Base-by-base conservation (phyloP, 164 flowering plant genomes). In the Protea cynaroides region DNA sequence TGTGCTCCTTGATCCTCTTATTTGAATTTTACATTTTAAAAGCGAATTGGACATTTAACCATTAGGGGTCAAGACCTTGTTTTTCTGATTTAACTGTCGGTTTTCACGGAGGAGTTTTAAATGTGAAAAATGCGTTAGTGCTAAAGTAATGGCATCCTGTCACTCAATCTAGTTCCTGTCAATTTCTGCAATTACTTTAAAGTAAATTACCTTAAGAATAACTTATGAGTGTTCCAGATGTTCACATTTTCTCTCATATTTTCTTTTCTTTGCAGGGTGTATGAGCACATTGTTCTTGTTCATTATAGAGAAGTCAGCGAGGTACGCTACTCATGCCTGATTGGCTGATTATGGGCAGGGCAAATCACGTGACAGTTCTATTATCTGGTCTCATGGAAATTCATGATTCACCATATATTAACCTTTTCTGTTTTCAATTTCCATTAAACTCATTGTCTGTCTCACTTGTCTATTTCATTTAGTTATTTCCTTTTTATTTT, bases 251-350 rank as follows among this genome's bases (percentile, higher is more conserved):
- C 50, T 43, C 43, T 36, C 36, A 54, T 55, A n/a, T 46, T 8
- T 7, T 23, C 50, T 46, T 59, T 65, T 6, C 55, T 71, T 74
- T 61, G 65, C 89, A 90, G 97, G 86, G 86, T 80, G 64, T 76
- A 70, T 57, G 88, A 86, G 25, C 89, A 90, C 72, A 84, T 90
- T 69, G 97, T 86, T 67, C 90, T 90, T 43, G 97, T 90, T 65
- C 97, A 90, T 70, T 88, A 90, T 64, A 84, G 92, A 80, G 86
- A 90, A 12, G 79, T 80, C 57, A 69, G 25, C 56, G 86, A 80
- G 87, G 96, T 85, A 21, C 68, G 81, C 74, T 12, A 43, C 21
- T 40, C 25, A 44, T 38, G 25, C 60, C 19, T 69, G 46, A 66
- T 56, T 24, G 44, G 38, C 18, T 67, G 44, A 61, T 53, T 66